phyloP scores from a whole-genome alignment of 1,284 basidiomycete species.

The Anthracocystis setariae region DNA sequence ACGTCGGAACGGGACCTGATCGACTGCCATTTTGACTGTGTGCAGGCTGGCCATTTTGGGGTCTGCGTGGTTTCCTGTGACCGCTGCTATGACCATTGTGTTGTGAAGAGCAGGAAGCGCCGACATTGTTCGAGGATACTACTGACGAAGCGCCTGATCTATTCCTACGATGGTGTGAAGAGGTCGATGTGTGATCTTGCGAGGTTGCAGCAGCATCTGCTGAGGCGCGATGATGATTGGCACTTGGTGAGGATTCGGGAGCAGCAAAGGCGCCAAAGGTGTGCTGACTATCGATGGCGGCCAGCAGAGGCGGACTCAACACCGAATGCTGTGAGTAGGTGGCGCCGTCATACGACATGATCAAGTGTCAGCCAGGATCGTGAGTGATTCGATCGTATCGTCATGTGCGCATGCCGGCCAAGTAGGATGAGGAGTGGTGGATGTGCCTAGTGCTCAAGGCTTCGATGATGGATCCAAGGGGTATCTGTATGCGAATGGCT shows the following conservation, averaged over 20 bases:
- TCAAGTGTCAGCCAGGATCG: constrained; percentile 8
- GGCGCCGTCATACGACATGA: constrained; percentile 36
- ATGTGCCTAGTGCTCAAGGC: background rate
- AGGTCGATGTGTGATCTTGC: constrained; percentile 1
- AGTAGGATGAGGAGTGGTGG: background rate
- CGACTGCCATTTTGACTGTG: constrained; percentile 26
- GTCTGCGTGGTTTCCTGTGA: constrained; percentile 12
- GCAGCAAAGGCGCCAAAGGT: constrained; percentile 24
- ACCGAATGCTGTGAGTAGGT: constrained; percentile 29
- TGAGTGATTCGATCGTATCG: background rate
- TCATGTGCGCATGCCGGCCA: constrained; percentile 22
- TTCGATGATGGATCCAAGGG: background rate
- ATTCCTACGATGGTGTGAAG: constrained; percentile 14
- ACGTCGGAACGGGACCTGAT: constrained; percentile 12
- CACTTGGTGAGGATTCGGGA: constrained; percentile 2
- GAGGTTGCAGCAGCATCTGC: constrained; percentile 1
- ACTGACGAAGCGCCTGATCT: constrained; percentile 32
- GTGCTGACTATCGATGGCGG: constrained; percentile 42
- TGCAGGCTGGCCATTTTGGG: constrained; percentile 12
- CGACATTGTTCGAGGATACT: constrained; percentile 14
- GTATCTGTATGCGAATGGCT: no score
- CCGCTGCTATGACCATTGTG: constrained; percentile 9
- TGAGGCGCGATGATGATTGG: constrained; percentile 4
- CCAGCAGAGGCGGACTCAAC: constrained; percentile 39
- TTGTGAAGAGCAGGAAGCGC: constrained; percentile 3